Percentiles rank a stretch among this genome's conserved stretches.
phyloP scores from a whole-genome alignment of 768 basidiomycete genomes.

The Cyclocybe cylindracea region DNA sequence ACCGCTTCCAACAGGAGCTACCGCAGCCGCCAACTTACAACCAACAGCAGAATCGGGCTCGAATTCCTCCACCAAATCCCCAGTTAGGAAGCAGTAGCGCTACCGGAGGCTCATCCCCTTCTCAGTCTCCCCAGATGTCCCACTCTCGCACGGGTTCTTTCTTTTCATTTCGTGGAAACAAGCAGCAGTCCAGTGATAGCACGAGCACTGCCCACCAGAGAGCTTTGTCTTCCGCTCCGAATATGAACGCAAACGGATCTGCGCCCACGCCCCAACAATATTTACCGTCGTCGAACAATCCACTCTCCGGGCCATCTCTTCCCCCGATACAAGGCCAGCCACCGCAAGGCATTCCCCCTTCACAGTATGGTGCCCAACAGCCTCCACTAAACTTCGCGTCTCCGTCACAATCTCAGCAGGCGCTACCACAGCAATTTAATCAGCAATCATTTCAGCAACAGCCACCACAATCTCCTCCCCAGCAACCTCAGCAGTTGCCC shows the following conservation, averaged over 20 bases:
- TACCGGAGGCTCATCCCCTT: neutral
- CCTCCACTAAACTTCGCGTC: constrained; percentile 7
- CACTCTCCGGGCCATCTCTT: constrained; percentile 1
- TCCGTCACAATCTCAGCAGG: constrained; percentile 8
- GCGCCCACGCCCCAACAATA: constrained; percentile 8
- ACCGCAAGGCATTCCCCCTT: constrained; percentile 13
- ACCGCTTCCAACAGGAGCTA: constrained; percentile 3
- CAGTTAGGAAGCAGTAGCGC: neutral
- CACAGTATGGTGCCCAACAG: constrained; percentile 8
- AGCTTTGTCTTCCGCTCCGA: constrained; percentile 6
- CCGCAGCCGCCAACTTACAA: constrained; percentile 8
- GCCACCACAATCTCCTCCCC: constrained; percentile 18
- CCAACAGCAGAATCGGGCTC: constrained; percentile 4
- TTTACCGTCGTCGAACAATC: constrained; percentile 13
- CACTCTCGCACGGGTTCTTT: constrained; percentile 65
- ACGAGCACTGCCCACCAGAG: constrained; percentile 19
- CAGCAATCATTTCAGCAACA: constrained; percentile 16
- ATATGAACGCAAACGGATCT: constrained; percentile 2
- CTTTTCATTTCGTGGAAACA: constrained; percentile 57
- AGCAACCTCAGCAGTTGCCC: constrained; percentile 13
- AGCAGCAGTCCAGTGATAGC: constrained; percentile 25
- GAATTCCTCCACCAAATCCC: constrained; percentile 8
- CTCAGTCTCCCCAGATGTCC: constrained; percentile 18
- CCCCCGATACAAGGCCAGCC: constrained; percentile 11
- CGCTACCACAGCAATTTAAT: constrained; percentile 7